These are phyloP conservation scores for Tremella mesenterica DNA, from an alignment of 768 basidiomycete species.

Conservation along the genomic window DNA sequence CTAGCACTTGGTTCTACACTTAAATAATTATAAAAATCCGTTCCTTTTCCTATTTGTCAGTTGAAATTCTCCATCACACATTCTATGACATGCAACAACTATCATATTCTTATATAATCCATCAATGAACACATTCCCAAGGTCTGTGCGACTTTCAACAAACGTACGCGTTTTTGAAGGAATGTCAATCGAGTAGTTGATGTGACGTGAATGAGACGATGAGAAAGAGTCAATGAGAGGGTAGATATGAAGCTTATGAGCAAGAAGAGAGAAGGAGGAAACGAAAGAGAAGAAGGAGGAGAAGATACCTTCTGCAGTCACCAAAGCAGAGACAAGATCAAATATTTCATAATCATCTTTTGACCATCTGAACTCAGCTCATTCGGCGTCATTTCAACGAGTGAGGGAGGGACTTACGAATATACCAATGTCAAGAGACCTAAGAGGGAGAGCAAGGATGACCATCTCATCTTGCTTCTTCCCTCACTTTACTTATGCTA, in stretches of 20 bases:
- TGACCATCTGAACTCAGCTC: constrained; percentile 20
- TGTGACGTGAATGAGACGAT: too few species aligned
- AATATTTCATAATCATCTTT: constrained; percentile 96
- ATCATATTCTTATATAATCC: too few species aligned
- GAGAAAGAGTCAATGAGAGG: too few species aligned
- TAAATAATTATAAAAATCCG: constrained; percentile 93
- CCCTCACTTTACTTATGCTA: too few species aligned
- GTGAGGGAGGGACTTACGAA: not conserved
- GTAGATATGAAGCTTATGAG: too few species aligned
- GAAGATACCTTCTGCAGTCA: constrained; percentile 67
- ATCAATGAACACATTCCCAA: too few species aligned
- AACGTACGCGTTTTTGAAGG: too few species aligned
- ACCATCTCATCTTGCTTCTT: not conserved
- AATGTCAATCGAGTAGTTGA: too few species aligned
- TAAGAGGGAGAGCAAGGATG: not conserved
- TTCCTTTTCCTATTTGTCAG: constrained; percentile 70
- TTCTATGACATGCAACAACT: too few species aligned
- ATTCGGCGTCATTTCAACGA: not conserved
- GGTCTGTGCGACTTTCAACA: too few species aligned
- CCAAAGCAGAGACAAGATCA: constrained; percentile 74
- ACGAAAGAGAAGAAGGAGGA: too few species aligned
- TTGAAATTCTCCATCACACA: too few species aligned
- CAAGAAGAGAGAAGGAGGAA: not conserved
- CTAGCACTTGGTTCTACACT: constrained; percentile 64
- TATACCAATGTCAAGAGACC: not conserved